phyloP scores from a whole-genome alignment of 176 grass and related monocot species.

The Oryza coarctata region DNA sequence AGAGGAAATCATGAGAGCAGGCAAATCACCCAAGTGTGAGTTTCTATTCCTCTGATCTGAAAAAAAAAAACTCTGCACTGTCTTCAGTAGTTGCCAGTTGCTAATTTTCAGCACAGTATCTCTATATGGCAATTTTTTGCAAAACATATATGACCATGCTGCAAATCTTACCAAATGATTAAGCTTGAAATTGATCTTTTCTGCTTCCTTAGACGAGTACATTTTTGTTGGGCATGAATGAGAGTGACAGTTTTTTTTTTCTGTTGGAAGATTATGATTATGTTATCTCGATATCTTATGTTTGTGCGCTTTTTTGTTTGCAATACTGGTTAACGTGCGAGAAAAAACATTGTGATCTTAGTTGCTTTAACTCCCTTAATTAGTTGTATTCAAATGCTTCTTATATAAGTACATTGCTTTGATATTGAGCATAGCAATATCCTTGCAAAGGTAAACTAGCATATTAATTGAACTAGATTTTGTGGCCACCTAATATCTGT shows the following conservation, averaged over 20 bases:
- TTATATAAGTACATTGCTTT: not conserved
- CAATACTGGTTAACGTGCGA: not conserved
- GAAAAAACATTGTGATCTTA: not conserved
- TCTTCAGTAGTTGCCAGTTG: not conserved
- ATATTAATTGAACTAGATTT: not conserved
- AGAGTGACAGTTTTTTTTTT: not conserved
- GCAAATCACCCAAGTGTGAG: conserved; percentile 88
- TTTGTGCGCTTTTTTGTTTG: not conserved
- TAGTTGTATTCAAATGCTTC: not conserved
- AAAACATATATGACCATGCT: conserved; percentile 11
- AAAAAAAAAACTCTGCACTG: not conserved
- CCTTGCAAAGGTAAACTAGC: not conserved
- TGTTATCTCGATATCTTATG: conserved; percentile 2
- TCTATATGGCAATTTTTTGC: conserved; percentile 1
- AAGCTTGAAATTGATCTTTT: not conserved
- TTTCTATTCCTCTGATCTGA: conserved; percentile 29
- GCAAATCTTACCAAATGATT: not conserved
- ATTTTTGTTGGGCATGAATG: not conserved
- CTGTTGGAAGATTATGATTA: conserved; percentile 9
- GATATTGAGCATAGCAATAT: not conserved
- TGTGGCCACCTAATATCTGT: not conserved
- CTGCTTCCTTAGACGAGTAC: not conserved
- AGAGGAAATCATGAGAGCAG: conserved; percentile 80
- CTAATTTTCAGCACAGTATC: conserved; percentile 27
- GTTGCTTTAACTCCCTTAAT: conserved; percentile 14